A percentile compares a stretch with the other conserved stretches of the same genome.
These are phyloP conservation scores for Tausonia pullulans DNA, from an alignment of 1,284 basidiomycete genomes.

Conservation along the genomic window DNA sequence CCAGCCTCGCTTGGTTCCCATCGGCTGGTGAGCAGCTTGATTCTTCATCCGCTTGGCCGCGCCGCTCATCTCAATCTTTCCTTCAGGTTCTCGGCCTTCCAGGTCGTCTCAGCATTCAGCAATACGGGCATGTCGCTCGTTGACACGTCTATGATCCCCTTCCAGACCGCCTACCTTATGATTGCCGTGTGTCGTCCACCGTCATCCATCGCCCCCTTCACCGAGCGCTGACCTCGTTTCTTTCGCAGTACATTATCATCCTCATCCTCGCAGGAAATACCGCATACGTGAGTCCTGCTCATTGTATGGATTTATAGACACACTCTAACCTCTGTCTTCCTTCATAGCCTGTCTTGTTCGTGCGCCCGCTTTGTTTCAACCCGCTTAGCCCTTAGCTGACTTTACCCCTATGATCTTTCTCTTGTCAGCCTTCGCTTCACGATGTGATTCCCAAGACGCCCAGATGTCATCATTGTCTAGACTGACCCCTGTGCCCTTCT, in stretches of 20 bases:
- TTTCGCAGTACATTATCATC: constrained; percentile 35
- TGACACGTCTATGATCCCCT: constrained; percentile 81
- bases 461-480: background rate
- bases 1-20: constrained; percentile 44
- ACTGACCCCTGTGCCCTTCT: background rate
- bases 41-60: background rate
- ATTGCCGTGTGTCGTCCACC: constrained; percentile 39
- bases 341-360: constrained; percentile 59
- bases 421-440: constrained; percentile 46
- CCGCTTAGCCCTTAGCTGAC: background rate
- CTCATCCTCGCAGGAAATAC: constrained; percentile 86
- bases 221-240: background rate
- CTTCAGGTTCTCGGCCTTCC: constrained; percentile 71
- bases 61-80: background rate
- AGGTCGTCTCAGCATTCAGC: constrained; percentile 75
- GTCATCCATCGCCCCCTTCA: constrained; percentile 10
- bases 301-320: constrained; percentile 5
- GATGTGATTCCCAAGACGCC: constrained; percentile 40
- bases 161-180: constrained; percentile 74
- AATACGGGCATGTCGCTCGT: constrained; percentile 82
- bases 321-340: constrained; percentile 15
- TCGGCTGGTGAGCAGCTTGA: constrained; percentile 45
- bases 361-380: constrained; percentile 17
- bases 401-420: background rate
- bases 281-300: constrained; percentile 55